Conservation (phyloP, 352 stramenopile species). For the Globisporangium perplexum region DNA sequence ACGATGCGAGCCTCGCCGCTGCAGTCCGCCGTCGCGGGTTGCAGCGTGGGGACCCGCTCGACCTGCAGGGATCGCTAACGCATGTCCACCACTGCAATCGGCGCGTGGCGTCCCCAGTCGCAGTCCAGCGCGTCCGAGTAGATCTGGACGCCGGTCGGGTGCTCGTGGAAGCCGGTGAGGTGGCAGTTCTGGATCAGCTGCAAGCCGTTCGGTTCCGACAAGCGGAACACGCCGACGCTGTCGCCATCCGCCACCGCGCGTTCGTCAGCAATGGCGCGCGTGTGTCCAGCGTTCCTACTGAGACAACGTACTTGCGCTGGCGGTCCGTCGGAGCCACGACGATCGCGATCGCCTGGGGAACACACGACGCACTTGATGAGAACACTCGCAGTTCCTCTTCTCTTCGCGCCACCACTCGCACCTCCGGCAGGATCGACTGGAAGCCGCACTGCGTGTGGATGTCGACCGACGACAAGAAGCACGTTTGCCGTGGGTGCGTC, state of each 20-base stretch:
- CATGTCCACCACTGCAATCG: constrained; percentile 64
- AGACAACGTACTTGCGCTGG: constrained; percentile 38
- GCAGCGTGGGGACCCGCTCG: too few species aligned
- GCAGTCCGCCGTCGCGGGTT: too few species aligned
- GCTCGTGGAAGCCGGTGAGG: constrained; percentile 81
- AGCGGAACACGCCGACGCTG: constrained; percentile 81
- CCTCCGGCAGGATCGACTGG: constrained; percentile 86
- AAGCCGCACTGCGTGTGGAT: constrained; percentile 90
- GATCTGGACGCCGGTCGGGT: constrained; percentile 69
- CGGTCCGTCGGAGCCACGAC: constrained; percentile 78
- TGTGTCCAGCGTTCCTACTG: not conserved
- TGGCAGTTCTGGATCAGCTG: constrained; percentile 88
- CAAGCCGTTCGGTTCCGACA: constrained; percentile 71
- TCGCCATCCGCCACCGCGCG: not conserved
- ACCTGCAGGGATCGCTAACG: constrained; percentile 10
- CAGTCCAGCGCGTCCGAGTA: constrained; percentile 77
- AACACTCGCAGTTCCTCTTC: not conserved
- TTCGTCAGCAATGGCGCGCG: not conserved
- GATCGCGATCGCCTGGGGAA: constrained; percentile 73
- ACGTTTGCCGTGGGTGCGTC: constrained; percentile 86
- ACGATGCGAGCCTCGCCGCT: not conserved
- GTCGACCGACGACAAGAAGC: constrained; percentile 88
- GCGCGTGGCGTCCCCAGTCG: constrained; percentile 42
- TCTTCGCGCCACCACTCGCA: constrained; percentile 8
- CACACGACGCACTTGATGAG: not conserved